phyloP scores from a whole-genome alignment of 192 early-diverging fungal species.

The Coemansia sp. region DNA sequence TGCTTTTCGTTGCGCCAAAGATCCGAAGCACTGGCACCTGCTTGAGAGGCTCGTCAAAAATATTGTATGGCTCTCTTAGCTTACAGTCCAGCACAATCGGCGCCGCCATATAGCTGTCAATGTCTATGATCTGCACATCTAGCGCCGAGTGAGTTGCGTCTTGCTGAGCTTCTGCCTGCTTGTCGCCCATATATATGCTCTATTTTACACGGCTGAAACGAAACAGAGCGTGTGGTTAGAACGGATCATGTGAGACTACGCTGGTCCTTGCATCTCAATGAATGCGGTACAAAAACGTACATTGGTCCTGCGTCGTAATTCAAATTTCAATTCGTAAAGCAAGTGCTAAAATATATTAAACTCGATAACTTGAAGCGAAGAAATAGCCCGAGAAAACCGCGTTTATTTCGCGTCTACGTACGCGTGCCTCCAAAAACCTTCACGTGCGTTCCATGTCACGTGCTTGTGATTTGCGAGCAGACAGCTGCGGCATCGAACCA shows the following conservation, averaged over 20 bases:
- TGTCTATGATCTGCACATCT: constrained; percentile 59
- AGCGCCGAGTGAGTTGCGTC: constrained; percentile 10
- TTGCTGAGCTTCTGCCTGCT: background rate
- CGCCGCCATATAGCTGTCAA: constrained; percentile 62
- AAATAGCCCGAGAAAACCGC: no score
- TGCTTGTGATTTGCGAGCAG: no score
- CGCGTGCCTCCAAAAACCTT: no score
- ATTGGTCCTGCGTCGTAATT: no score
- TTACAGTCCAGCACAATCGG: constrained; percentile 24
- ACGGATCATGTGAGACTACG: no score
- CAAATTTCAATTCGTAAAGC: no score
- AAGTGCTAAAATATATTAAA: no score
- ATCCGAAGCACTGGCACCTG: constrained; percentile 66
- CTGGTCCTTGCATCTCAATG: background rate
- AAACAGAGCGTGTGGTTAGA: background rate
- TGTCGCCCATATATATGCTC: background rate
- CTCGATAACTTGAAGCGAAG: no score
- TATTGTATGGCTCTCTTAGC: constrained; percentile 33
- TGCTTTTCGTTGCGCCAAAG: constrained; percentile 69
- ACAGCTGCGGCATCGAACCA: no score
- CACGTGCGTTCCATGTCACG: no score
- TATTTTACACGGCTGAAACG: background rate
- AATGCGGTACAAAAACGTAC: background rate
- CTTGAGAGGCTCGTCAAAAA: constrained; percentile 29
- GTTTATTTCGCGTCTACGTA: no score